These are phyloP conservation scores for Irpex rosettiformis DNA, from an alignment of 1,284 basidiomycete genomes.

Conservation along the genomic window DNA sequence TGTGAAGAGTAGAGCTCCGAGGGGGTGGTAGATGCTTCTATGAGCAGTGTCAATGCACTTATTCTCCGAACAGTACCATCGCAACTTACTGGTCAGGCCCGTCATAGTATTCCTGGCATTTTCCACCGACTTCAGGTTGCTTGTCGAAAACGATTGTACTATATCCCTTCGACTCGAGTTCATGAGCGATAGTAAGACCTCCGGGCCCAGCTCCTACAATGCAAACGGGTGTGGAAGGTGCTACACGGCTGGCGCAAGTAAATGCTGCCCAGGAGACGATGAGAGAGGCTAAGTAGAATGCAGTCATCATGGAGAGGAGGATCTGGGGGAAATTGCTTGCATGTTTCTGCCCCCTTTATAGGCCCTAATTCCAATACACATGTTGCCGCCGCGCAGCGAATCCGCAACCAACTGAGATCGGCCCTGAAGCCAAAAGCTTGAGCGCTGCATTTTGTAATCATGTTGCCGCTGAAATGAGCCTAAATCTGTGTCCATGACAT, in stretches of 20 bases:
- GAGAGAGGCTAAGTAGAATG: background rate
- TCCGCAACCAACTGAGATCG: no score
- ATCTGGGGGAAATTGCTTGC: no score
- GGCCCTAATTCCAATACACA: no score
- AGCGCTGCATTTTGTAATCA: no score
- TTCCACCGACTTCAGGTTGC: slow-evolving; percentile 1
- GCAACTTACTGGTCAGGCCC: background rate
- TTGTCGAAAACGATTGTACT: slow-evolving; percentile 1
- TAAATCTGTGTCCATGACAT: no score
- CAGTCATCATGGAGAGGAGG: no score
- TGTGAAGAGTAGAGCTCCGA: slow-evolving; percentile 2
- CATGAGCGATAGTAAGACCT: background rate
- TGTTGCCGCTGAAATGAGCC: no score
- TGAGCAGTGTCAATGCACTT: background rate
- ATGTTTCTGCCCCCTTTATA: no score
- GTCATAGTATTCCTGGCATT: slow-evolving; percentile 3
- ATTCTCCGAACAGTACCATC: background rate
- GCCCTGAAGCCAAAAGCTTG: no score
- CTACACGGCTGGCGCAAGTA: background rate
- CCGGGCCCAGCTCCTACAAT: slow-evolving; percentile 1
- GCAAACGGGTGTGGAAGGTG: background rate
- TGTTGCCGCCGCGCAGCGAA: no score
- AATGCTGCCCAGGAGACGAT: background rate
- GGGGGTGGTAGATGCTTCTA: slow-evolving; percentile 1
- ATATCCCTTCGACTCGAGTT: background rate